Percentiles rank a stretch among this genome's conserved stretches.
phyloP scores from a whole-genome alignment of 352 stramenopile genomes.

The Bremia lactucae region DNA sequence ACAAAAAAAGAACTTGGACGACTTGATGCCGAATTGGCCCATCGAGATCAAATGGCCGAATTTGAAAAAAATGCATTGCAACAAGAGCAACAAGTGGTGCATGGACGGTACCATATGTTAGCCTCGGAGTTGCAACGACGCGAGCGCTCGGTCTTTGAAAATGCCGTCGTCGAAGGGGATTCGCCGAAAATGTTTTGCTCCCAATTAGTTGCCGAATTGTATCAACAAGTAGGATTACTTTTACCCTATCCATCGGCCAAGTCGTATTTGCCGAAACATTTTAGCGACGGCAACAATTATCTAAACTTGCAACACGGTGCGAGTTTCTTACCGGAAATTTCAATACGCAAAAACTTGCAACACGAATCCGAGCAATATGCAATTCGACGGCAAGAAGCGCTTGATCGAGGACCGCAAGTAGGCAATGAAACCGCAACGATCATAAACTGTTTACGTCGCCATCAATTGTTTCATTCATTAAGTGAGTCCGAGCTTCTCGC shows the following conservation, averaged over 20 bases:
- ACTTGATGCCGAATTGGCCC: conserved; percentile 51
- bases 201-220: conserved; percentile 65
- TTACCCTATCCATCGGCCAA: conserved; percentile 75
- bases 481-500: conserved; percentile 52
- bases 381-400: conserved; percentile 21
- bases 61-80: conserved; percentile 71
- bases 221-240: conserved; percentile 69
- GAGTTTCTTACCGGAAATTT: conserved; percentile 60
- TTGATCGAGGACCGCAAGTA: conserved; percentile 21
- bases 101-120: conserved; percentile 46
- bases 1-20: conserved; percentile 54
- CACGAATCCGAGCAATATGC: conserved; percentile 22
- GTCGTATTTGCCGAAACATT: conserved; percentile 84
- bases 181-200: conserved; percentile 74
- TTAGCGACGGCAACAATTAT: conserved; percentile 54
- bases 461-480: conserved; percentile 74
- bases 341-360: conserved; percentile 34
- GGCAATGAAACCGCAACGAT: conserved; percentile 35
- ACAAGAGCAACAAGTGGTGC: conserved; percentile 32
- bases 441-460: conserved; percentile 54
- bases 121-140: conserved; percentile 43
- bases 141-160: conserved; percentile 77
- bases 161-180: conserved; percentile 37
- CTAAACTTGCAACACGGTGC: conserved; percentile 71
- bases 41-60: conserved; percentile 52